phyloP scores from a whole-genome alignment of 495 filamentous ascomycete genomes.

The Lasiosphaeriaceae sp. region DNA sequence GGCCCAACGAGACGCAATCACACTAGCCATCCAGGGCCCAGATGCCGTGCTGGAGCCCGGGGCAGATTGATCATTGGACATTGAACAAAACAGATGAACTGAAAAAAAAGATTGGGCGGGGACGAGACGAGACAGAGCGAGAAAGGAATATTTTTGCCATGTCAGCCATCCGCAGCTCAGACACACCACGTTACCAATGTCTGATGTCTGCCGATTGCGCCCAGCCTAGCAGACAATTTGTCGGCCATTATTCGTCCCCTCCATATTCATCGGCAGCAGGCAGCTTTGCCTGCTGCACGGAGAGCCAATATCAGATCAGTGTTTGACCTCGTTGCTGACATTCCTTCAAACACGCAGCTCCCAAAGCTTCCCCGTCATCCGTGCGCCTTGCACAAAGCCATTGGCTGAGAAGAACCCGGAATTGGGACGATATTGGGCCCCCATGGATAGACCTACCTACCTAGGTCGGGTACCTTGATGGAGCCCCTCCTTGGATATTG shows the following conservation, averaged over 20 bases:
- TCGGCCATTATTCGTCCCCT: neutral
- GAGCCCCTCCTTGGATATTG: neutral
- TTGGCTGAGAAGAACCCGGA: constrained; percentile 17
- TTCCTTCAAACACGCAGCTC: neutral
- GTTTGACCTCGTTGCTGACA: neutral
- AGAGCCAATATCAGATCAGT: neutral
- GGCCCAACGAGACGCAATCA: constrained; percentile 16
- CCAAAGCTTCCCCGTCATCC: neutral
- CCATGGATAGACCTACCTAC: constrained; percentile 1
- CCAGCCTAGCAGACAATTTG: neutral
- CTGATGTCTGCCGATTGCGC: neutral
- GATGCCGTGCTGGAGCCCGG: constrained; percentile 14
- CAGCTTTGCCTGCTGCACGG: neutral
- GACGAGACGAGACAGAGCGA: too few species aligned
- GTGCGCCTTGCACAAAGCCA: constrained; percentile 19
- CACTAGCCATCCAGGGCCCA: constrained; percentile 1
- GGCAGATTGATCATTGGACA: constrained; percentile 12
- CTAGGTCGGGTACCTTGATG: neutral
- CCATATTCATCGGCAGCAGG: neutral
- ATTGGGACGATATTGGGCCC: constrained; percentile 18
- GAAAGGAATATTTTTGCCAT: neutral
- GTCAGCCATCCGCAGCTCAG: constrained; percentile 4
- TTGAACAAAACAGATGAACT: neutral
- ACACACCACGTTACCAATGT: constrained; percentile 15
- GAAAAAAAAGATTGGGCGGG: constrained; percentile 4